Evolutionary conservation across 352 stramenopile species (phyloP), one percentile per base, ranked within the genome.

Genomic region (Elongisporangium prolatum): DNA sequence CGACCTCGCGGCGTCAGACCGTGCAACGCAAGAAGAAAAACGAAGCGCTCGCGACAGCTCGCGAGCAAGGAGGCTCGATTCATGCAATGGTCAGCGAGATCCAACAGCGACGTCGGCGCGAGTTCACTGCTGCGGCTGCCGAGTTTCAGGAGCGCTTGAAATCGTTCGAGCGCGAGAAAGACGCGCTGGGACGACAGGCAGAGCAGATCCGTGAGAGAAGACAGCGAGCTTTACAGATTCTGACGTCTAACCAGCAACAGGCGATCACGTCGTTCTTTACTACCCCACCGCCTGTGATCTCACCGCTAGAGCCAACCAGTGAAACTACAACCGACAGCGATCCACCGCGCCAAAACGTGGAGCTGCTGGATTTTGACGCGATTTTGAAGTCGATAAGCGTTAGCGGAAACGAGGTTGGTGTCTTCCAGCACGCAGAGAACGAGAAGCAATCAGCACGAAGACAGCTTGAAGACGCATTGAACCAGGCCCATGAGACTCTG

Each of bases 241-340:
- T 88, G 20, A 80, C 75, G n/a, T 68, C 69, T 7, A 84, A 84
- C 56, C 78, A 88, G 38, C 78, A 88, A 20, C 16, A 68, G 3
- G 72, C 75, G 4, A 74, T 88, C 52, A 69, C 77, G 49, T 67
- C 54, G 0, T 86, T 85, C 61, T 86, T 80, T 25, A 54, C 63
- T 4, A 57, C 64, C 13, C 52, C 63, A n/a, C 28, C 8, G 28
- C 49, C 28, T 20, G 37, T 28, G 5, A 47, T 38, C 34, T 71
- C n/a, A 52, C 72, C 20, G 49, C 50, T 17, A 17, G 37, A 14
- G 48, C 51, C 50, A 47, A 9, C 50, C 5, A 28, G 37, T 63
- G 8, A n/a, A 61, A n/a, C 49, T 8, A 21, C 52, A 57, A 28
- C 22, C 28, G 28, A 40, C 28, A 40, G 28, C 9, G 28, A 40